Base-by-base conservation (phyloP, 2,329 filamentous ascomycete genomes). In the Talaromyces piceae region DNA sequence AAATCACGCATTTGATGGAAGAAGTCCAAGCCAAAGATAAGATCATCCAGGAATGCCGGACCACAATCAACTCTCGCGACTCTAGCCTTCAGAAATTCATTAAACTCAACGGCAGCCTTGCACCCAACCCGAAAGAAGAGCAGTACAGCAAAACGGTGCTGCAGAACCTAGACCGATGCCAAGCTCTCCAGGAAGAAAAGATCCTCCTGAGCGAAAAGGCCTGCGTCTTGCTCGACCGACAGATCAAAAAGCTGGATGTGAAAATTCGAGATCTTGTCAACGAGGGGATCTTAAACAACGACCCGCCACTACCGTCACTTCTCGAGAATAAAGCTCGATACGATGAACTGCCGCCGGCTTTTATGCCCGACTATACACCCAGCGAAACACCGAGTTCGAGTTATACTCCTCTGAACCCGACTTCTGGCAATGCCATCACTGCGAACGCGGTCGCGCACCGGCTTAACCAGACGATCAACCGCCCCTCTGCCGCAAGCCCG, bases 11-110 rank as follows among this genome's bases (percentile, higher is more conserved):
- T 68, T 68, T 85, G 51, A 80, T 84, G 64, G 82, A 85, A 59
- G 82, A 85, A 59, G 82, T 84, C 41, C 76, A 82, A 58, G 81
- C 81, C 54, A 85, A 85, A 61, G 81, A 85, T 58, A 74, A 76
- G 51, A 73, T 76, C 45, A 80, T 84, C 49, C 74, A 79, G 56
- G 79, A 82, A 51, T 77, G 76, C 58, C 73, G 75, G 41, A 67
- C 73, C n/a, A 71, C 73, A 12, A 83, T 84, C 61, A 74, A 74
- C 54, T 75, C 75, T 28, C 78, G 80, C 43, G 82, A 85, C 57
- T 70, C 66, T 49, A 80, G 77, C 51, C 70, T 85, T n/a, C 82
- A 85, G 58, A 84, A 83, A 60, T 83, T 81, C 65, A 77, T 84
- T 62, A 83, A 82, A 58, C 59, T 78, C 8, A 82, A 84, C 57